These are phyloP conservation scores for Calonectria hongkongensis DNA, from an alignment of 2,329 filamentous ascomycete genomes.

Conservation along the genomic window DNA sequence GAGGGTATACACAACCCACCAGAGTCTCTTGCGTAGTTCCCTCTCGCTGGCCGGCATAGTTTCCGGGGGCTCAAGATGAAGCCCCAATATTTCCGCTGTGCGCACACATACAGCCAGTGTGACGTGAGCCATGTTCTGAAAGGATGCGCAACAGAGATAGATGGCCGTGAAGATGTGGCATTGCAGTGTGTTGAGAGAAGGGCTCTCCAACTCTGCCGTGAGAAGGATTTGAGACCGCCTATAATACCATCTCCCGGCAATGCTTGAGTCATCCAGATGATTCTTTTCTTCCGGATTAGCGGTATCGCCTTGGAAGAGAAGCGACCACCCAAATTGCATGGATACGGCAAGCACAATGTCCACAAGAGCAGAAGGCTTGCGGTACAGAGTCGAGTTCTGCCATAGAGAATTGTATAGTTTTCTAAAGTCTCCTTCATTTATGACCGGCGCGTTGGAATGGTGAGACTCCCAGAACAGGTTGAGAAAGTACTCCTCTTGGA, in stretches of 20 bases:
- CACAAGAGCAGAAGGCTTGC: conserved; percentile 68
- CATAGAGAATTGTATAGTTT: conserved; percentile 65
- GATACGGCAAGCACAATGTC: conserved; percentile 72
- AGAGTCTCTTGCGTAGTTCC: conserved; percentile 69
- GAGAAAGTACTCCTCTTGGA: conserved; percentile 68
- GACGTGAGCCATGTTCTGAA: conserved; percentile 68
- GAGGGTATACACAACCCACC: conserved; percentile 71
- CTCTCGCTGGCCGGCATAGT: conserved; percentile 57
- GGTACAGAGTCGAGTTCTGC: conserved; percentile 42
- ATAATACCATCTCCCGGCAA: conserved; percentile 68
- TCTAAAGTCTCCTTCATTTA: conserved; percentile 66
- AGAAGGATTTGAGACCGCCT: conserved; percentile 67
- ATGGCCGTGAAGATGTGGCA: conserved; percentile 66
- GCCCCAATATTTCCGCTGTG: conserved; percentile 67
- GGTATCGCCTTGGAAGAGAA: conserved; percentile 41
- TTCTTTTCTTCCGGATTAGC: background rate
- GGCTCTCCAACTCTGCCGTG: conserved; percentile 66
- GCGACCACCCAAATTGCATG: conserved; percentile 66
- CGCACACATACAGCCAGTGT: conserved; percentile 64
- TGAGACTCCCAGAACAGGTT: conserved; percentile 67
- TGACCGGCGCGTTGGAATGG: conserved; percentile 61
- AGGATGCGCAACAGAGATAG: conserved; percentile 69
- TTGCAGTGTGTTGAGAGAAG: conserved; percentile 68
- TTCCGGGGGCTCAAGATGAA: conserved; percentile 67
- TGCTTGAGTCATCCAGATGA: conserved; percentile 59